Evolutionary conservation across 1,284 basidiomycete species (phyloP).

Genomic region (Apiotrichum brassicae): DNA sequence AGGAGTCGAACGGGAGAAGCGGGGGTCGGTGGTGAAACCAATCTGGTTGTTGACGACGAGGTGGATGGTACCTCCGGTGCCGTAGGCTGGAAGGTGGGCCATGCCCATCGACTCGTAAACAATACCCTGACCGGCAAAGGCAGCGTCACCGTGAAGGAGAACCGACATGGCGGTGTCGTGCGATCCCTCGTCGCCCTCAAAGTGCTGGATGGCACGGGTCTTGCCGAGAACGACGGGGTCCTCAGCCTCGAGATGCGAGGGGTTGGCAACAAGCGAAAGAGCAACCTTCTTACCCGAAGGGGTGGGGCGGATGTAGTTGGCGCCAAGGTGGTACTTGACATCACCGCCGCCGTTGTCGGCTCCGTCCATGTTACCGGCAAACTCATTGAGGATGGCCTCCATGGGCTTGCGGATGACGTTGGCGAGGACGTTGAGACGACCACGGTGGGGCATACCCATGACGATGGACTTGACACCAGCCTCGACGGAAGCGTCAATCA

Average conservation of each 20-base stretch:
- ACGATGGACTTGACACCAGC: conserved; percentile 92
- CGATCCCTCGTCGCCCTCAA: conserved; percentile 74
- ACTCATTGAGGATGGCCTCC: conserved; percentile 97
- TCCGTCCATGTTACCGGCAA: conserved; percentile 60
- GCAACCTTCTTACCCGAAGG: conserved; percentile 97
- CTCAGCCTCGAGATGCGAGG: conserved; percentile 79
- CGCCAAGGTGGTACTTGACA: conserved; percentile 98
- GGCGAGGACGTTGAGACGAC: conserved; percentile 92
- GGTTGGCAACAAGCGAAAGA: conserved; percentile 95
- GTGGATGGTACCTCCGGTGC: conserved; percentile 96
- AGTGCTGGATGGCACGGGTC: conserved; percentile 92
- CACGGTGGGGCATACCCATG: conserved; percentile 99
- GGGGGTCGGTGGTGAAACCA: conserved; percentile 98
- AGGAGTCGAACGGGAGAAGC: conserved; percentile 94
- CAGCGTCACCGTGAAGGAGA: conserved; percentile 94
- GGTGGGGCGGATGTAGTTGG: conserved; percentile 97
- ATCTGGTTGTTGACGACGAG: conserved; percentile 99
- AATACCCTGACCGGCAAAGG: conserved; percentile 96
- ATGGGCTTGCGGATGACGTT: conserved; percentile 99
- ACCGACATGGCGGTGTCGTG: conserved; percentile 86
- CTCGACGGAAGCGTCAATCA: conserved; percentile 97
- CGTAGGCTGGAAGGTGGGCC: conserved; percentile 90
- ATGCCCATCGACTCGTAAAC: conserved; percentile 99
- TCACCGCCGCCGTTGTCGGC: conserved; percentile 85
- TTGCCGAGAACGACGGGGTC: conserved; percentile 98